A percentile compares a stretch with the other conserved stretches of the same genome.
Conservation (phyloP, 1,284 basidiomycete species). For the Abortiporus biennis region DNA sequence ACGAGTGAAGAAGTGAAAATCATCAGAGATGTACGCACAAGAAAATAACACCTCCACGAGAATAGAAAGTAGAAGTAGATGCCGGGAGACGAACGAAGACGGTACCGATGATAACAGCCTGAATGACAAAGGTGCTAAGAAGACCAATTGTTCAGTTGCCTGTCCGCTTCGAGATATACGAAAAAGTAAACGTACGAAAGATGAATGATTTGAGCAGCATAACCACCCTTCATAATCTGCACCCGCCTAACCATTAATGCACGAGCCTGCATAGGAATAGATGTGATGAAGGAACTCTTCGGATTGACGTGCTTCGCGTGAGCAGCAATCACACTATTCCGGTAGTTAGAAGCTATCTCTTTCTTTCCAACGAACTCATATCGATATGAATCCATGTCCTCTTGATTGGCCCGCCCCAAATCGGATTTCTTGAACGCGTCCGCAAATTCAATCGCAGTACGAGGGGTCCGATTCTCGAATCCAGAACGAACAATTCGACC, state of each 20-base stretch:
- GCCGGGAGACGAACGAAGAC: conserved; percentile 64
- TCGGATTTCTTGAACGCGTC: conserved; percentile 38
- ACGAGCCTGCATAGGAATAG: conserved; percentile 49
- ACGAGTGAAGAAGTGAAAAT: neutral
- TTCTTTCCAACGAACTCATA: conserved; percentile 28
- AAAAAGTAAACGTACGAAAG: conserved; percentile 13
- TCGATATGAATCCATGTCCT: conserved; percentile 40
- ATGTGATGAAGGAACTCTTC: conserved; percentile 25
- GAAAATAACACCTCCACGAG: conserved; percentile 74
- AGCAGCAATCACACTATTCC: conserved; percentile 44
- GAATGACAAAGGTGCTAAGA: conserved; percentile 11
- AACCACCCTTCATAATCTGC: conserved; percentile 63
- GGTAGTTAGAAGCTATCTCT: conserved; percentile 32
- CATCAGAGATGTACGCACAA: conserved; percentile 37
- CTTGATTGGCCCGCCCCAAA: conserved; percentile 31
- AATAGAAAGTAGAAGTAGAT: conserved; percentile 66
- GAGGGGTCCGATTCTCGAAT: conserved; percentile 38
- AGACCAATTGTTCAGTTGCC: no score
- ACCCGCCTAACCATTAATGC: conserved; percentile 58
- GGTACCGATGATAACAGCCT: conserved; percentile 33
- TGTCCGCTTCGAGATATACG: no score
- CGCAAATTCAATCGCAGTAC: conserved; percentile 44
- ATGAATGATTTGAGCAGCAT: conserved; percentile 33
- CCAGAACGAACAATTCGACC: conserved; percentile 40
- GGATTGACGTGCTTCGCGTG: conserved; percentile 31